Percentiles rank a stretch among this genome's conserved stretches.
phyloP scores from a whole-genome alignment of 2,329 filamentous ascomycete species.

The Leptographium wingfieldii region DNA sequence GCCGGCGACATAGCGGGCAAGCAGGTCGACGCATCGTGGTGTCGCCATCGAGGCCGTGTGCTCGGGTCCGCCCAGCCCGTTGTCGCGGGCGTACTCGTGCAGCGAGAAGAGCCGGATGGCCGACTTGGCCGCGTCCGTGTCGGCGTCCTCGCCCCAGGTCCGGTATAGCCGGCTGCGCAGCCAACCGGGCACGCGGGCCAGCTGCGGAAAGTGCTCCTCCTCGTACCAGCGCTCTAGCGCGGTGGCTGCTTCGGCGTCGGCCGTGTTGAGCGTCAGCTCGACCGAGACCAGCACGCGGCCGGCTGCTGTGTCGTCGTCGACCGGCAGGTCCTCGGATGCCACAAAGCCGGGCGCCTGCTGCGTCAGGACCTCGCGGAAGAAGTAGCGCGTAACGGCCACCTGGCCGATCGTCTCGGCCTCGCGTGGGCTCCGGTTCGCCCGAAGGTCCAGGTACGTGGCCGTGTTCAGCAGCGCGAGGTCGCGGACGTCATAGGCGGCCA shows the following conservation, averaged over 20 bases:
- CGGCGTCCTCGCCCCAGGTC: conserved; percentile 49
- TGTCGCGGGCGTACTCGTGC: conserved; percentile 58
- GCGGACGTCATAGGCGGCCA: conserved; percentile 72
- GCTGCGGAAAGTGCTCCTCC: conserved; percentile 60
- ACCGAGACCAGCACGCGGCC: conserved; percentile 51
- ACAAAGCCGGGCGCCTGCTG: conserved; percentile 43
- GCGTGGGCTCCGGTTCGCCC: conserved; percentile 41
- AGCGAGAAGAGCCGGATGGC: conserved; percentile 50
- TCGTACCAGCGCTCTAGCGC: conserved; percentile 55
- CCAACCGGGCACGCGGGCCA: conserved; percentile 69
- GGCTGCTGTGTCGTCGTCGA: conserved; percentile 44
- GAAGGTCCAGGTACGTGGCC: conserved; percentile 54
- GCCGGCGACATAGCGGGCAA: conserved; percentile 42
- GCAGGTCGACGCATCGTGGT: conserved; percentile 46
- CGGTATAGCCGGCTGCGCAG: conserved; percentile 58
- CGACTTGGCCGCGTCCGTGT: conserved; percentile 24
- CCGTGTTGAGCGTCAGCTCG: conserved; percentile 36
- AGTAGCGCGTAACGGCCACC: conserved; percentile 53
- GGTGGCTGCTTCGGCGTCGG: conserved; percentile 30
- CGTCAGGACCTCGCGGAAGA: conserved; percentile 54
- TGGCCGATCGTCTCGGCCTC: conserved; percentile 42
- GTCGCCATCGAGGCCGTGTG: conserved; percentile 52
- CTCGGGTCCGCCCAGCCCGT: conserved; percentile 53
- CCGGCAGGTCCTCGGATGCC: conserved; percentile 38
- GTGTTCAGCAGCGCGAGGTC: conserved; percentile 59